A percentile compares a stretch with the other conserved stretches of the same genome.
Conservation (phyloP, 1,139 yeast species). For the Nadsonia commutata region DNA sequence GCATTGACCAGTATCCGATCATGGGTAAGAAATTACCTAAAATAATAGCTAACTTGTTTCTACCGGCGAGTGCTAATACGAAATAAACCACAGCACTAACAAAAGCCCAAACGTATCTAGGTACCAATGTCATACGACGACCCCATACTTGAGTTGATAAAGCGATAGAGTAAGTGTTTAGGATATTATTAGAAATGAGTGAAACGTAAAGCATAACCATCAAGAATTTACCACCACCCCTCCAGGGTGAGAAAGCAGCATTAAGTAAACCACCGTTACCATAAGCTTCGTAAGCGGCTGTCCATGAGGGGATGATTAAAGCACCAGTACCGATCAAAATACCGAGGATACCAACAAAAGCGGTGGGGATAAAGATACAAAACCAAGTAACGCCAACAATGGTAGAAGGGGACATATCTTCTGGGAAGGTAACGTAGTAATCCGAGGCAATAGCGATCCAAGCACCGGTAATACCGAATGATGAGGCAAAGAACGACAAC, state of each 20-base stretch:
- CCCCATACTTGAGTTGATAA: conserved; percentile 66
- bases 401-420: conserved; percentile 42
- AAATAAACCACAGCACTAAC: conserved; percentile 50
- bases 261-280: conserved; percentile 73
- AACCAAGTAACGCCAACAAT: conserved; percentile 50
- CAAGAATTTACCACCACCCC: conserved; percentile 63
- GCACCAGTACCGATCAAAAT: conserved; percentile 61
- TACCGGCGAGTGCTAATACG: conserved; percentile 45
- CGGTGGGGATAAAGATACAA: conserved; percentile 58
- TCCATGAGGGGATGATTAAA: conserved; percentile 41
- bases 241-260: conserved; percentile 61
- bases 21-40: conserved; percentile 82
- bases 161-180: conserved; percentile 76
- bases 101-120: conserved; percentile 70
- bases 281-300: conserved; percentile 35
- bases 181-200: conserved; percentile 63
- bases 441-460: conserved; percentile 88
- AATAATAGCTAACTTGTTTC: conserved; percentile 58
- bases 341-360: conserved; percentile 66
- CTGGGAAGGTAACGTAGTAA: conserved; percentile 74
- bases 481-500: conserved; percentile 57
- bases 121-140: conserved; percentile 42
- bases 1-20: conserved; percentile 89
- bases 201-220: conserved; percentile 56
- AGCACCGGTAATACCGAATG: conserved; percentile 71